Base-by-base conservation (phyloP, 768 basidiomycete species). In the Leccinum obscurum region DNA sequence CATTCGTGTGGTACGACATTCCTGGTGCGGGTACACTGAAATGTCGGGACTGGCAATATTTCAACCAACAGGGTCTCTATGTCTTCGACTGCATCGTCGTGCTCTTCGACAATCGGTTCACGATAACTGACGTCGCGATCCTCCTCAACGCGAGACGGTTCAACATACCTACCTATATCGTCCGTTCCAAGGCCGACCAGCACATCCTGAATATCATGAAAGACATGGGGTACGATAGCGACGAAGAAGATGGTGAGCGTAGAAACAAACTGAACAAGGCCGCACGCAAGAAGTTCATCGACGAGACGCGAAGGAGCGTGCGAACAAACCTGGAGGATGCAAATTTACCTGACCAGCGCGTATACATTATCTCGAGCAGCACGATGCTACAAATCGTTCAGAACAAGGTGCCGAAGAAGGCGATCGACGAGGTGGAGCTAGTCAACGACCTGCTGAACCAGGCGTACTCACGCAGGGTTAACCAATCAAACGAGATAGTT, bases 171-270 rank as follows among this genome's bases (percentile, higher is more conserved):
- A 67, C 67, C 0, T 73, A 70, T 52, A 72, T 77, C 37, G 72
- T 77, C 22, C 76, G 76, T 2, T 77, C 77, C 15, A 76, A 78
- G 54, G 68, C 76, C 0, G 75, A 77, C 55, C 70, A 68, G n/a
- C 71, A 74, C 30, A 69, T 72, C 35, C 52, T 49, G 22, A 71
- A 71, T 24, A 4, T 61, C 37, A 68, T 71, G 71, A 63, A 0
- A n/a, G 66, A 72, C 0, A 68, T 48, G 57, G 69, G 68, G 0
- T 67, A 70, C 22, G 58, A 71, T 4, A 60, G 57, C 22, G 69
- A 71, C 0, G 67, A 39, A 10, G 63, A 62, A 2, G 64, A 71
- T 14, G 68, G 46, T 6, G 55, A 59, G 8, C 51, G 49, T 5
- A 56, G 54, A 9, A 24, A 59, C 17, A 57, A 10, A n/a, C 37